Evolutionary conservation across 371 early-diverging fungal genomes (phyloP).

Genomic region (Rhizoclosmatium hyalinum): DNA sequence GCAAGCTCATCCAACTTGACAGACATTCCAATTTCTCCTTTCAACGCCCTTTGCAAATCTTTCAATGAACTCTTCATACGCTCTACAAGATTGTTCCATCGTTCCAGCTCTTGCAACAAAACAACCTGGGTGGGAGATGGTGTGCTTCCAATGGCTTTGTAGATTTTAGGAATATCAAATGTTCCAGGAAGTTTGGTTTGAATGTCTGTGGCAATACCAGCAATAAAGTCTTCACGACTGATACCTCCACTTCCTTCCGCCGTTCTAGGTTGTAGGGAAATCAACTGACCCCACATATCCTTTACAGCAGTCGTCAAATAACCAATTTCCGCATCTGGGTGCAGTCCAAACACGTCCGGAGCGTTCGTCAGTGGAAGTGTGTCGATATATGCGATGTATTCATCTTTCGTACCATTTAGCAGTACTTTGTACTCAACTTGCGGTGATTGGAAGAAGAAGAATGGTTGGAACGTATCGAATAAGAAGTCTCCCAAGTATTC

Average conservation of each 20-base stretch:
- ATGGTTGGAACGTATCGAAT: constrained; percentile 67
- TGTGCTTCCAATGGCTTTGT: constrained; percentile 52
- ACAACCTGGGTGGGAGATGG: constrained; percentile 64
- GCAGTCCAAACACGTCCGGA: constrained; percentile 69
- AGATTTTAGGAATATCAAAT: constrained; percentile 58
- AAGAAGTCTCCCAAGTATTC: constrained; percentile 70
- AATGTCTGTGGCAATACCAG: constrained; percentile 60
- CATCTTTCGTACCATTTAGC: constrained; percentile 48
- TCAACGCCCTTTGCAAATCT: constrained; percentile 60
- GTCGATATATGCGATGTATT: constrained; percentile 61
- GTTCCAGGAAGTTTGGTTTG: constrained; percentile 55
- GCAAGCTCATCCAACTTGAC: constrained; percentile 65
- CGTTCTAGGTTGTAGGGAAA: constrained; percentile 63
- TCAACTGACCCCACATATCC: constrained; percentile 65
- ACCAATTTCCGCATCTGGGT: constrained; percentile 69
- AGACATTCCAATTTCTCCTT: constrained; percentile 69
- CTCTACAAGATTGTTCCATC: constrained; percentile 65
- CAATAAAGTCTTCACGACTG: constrained; percentile 64
- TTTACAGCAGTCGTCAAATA: constrained; percentile 62
- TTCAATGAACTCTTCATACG: constrained; percentile 53
- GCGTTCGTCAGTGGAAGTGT: constrained; percentile 62
- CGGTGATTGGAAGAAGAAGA: constrained; percentile 52
- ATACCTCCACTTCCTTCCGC: constrained; percentile 61
- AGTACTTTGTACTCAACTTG: constrained; percentile 60
- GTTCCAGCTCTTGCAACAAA: constrained; percentile 64